Base-by-base conservation (phyloP, 164 flowering plant species). In the Santalum album region DNA sequence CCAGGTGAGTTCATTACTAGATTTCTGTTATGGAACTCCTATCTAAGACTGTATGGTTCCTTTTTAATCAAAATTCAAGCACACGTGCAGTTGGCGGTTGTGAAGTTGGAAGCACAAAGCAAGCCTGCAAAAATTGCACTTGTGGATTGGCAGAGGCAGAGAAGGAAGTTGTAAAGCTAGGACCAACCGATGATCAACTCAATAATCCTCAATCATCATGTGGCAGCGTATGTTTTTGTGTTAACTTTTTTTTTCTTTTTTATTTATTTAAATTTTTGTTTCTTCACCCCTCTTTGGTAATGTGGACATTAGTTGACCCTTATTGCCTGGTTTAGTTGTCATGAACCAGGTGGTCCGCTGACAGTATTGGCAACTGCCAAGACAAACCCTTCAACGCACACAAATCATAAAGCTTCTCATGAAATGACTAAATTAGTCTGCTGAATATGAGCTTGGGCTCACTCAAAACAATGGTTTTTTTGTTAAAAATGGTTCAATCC, bases 121-220 rank as follows among this genome's bases (percentile, higher is more conserved):
- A 94, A 72, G 99, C 99, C 53, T 94, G 99, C 81, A 94, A 94
- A 69, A 87, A 87, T 60, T 94, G 99, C 75, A 72, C 75, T 26
- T 94, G 99, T 70, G 97, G 99, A 39, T 69, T 95, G 62, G 99
- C 96, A 27, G 97, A 87, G 63, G 90, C 55, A 49, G 97, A 90
- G 69, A 78, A 78, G 65, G 81, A 79, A 58, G 87, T 71, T 18
- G 50, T 53, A 69, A 85, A 87, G 68, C 62, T 94, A 22, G 95
- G 77, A n/a, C 69, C 76, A 25, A 83, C 97, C 23, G 56, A 51
- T 58, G 97, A 84, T 56, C 91, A 78, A 61, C 22, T 94, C 20
- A 57, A 75, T 26, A 94, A 87, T 72, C 95, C 96, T 61, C 86
- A 94, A 58, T 94, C 99, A 16, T 78, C 92, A 35, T 94, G 99